A percentile compares a stretch with the other conserved stretches of the same genome.
phyloP scores from a whole-genome alignment of 2,329 filamentous ascomycete genomes.

The Trichoderma semiorbis region DNA sequence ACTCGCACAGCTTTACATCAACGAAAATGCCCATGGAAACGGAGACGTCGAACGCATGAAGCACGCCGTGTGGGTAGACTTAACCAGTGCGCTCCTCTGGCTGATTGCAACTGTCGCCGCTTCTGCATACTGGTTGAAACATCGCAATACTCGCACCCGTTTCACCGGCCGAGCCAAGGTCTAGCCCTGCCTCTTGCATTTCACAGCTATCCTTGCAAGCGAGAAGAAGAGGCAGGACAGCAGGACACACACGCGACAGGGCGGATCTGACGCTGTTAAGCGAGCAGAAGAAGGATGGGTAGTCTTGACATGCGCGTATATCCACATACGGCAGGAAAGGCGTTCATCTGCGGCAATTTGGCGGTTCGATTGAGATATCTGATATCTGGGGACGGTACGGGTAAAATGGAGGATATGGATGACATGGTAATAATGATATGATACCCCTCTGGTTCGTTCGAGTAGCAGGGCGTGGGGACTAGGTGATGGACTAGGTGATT shows the following conservation, averaged over 20 bases:
- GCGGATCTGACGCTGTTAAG: neutral
- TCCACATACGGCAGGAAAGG: neutral
- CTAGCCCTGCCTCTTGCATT: conserved; percentile 25
- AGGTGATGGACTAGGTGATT: neutral
- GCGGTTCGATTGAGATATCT: neutral
- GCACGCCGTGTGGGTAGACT: conserved; percentile 78
- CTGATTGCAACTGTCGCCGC: conserved; percentile 57
- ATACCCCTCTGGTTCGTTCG: conserved; percentile 16
- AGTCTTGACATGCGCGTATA: neutral
- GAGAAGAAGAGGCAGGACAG: neutral
- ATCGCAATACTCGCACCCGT: conserved; percentile 49
- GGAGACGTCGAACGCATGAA: conserved; percentile 71
- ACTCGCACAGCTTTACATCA: conserved; percentile 61
- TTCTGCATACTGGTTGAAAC: conserved; percentile 56
- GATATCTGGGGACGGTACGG: neutral
- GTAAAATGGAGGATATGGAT: neutral
- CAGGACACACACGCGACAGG: neutral
- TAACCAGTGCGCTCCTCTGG: conserved; percentile 75
- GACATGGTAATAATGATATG: neutral
- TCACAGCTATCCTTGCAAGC: neutral
- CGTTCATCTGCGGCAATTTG: conserved; percentile 2
- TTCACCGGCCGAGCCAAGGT: conserved; percentile 60
- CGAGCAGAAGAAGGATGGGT: neutral
- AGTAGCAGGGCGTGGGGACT: neutral
- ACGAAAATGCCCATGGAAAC: conserved; percentile 62